These are phyloP conservation scores for Angomonas ambiguus DNA, from an alignment of 208 protist genomes.

Conservation along the genomic window DNA sequence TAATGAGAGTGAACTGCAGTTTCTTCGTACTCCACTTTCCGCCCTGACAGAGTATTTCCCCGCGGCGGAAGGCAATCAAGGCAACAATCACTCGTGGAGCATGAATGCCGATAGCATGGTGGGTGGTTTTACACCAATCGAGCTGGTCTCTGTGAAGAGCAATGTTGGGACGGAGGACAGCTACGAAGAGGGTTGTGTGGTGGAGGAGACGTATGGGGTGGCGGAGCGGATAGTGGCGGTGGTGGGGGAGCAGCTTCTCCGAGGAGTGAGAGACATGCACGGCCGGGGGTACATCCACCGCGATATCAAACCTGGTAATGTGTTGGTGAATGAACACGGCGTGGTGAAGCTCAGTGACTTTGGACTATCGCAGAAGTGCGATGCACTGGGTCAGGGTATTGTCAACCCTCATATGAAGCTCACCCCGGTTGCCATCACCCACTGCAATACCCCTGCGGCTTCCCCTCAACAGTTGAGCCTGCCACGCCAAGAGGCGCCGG, in stretches of 20 bases:
- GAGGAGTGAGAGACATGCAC: conserved; percentile 86
- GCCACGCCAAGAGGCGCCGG: not conserved
- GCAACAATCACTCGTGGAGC: too few relatives aligned
- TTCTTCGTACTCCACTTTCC: not conserved
- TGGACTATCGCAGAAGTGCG: conserved; percentile 84
- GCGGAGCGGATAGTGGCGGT: conserved; percentile 80
- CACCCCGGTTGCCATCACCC: conserved; percentile 19
- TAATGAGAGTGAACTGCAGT: not conserved
- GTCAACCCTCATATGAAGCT: conserved; percentile 19
- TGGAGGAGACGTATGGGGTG: conserved; percentile 48
- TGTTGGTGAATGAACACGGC: conserved; percentile 92
- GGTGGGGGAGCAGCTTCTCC: conserved; percentile 75
- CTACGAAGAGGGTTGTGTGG: conserved; percentile 18
- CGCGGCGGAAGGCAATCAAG: not conserved
- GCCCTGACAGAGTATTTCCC: not conserved
- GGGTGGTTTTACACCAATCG: too few relatives aligned
- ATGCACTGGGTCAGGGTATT: conserved; percentile 19
- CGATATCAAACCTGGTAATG: conserved; percentile 94
- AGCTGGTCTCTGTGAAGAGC: conserved; percentile 24
- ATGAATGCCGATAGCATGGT: too few relatives aligned
- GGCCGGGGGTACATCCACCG: conserved; percentile 80
- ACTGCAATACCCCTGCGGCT: conserved; percentile 27
- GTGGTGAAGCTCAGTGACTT: conserved; percentile 96
- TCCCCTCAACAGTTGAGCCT: conserved; percentile 6
- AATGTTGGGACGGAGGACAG: conserved; percentile 21